Evolutionary conservation across 768 basidiomycete genomes (phyloP), one percentile per base, ranked within the genome.

Genomic region (Auricularia cornea): DNA sequence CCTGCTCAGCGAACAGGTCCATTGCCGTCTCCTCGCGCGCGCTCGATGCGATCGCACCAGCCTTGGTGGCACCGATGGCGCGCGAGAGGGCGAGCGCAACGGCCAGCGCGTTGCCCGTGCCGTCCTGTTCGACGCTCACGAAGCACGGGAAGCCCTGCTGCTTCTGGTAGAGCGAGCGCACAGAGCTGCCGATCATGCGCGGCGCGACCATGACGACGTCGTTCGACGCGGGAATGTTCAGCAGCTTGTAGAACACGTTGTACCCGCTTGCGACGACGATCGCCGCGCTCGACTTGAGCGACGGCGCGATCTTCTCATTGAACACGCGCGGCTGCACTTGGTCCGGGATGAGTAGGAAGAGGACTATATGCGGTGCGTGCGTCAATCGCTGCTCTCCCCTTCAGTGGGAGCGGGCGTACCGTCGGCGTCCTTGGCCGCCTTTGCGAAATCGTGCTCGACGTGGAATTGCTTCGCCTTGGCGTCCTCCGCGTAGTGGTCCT

Each of bases 181-280:
- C 85, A 10, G 84, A 85, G 33, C 83, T 84, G 10, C 85, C 85
- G 63, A 86, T 86, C 85, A 86, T 86, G 44, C 85, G 78, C 14
- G 85, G 85, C 20, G 84, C 85, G 59, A 87, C 85, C 85, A 86
- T 87, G 29, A 85, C 80, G 30, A 86, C 83, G 68, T 85, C 79
- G 67, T 85, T 84, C 23, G 75, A 72, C 1, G 79, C 72, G 60
- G 77, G 76, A 70, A 86, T 84, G 35, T 82, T 72, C 29, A 86
- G 73, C 23, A 85, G 75, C 66, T 83, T 82, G 75, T 76, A 86
- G 71, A 83, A 84, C 35, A 86, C 84, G 63, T 87, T 86, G 67
- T 86, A 86, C 35, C 85, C 85, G 62, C 84, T 84, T 51, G 85
- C 85, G 59, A 87, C 78, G 12, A 85, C 81, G 61, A 86, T 78